Evolutionary conservation across 1,139 yeast species (phyloP), one percentile per base, ranked within the genome.

Genomic region (Saccharomyces hybrid): DNA sequence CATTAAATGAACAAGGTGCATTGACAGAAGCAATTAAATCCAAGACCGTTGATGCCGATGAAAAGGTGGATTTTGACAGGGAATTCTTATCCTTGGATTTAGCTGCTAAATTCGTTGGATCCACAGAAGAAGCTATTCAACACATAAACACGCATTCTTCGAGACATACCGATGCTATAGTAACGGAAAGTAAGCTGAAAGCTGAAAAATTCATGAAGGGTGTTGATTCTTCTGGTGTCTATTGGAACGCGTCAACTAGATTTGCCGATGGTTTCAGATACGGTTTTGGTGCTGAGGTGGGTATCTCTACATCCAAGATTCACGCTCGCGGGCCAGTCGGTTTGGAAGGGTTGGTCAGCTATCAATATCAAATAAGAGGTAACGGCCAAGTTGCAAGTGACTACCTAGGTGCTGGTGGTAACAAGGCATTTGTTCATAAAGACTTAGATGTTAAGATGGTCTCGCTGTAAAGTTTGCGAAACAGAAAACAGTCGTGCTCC

Each of bases 321-420:
- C 99, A 95, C 69, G 97, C 99, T 13, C 81, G 99, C 65, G 99
- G 99, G 0, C 99, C 99, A 11, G 98, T 95, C 41, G 99, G 99
- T 1, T 78, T 95, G 48, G 99, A 95, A 68, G 99, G 99, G 1
- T 78, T 95, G 61, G 95, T 90, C 72, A 88, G 95, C 62, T 95
- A 95, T 70, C 98, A 95, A 72, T 95, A 93, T 70, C 95, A 89
- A 69, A 75, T 93, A 60, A 81, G 86, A 71, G 99, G 99, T 46
- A 76, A 83, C 61, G 99, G 99, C 3, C 98, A 93, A 69, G 77
- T 91, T 54, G 99, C 88, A 3, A 85, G 89, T 49, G 97, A 90
- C 65, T 93, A 93, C 66, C 77, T 84, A 48, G 98, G 98, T 32
- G 96, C 91, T 32, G 98, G 98, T 46, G 99, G 99, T 46, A 70